phyloP scores from a whole-genome alignment of 2,329 filamentous ascomycete species.

The Aspergillus sp. region DNA sequence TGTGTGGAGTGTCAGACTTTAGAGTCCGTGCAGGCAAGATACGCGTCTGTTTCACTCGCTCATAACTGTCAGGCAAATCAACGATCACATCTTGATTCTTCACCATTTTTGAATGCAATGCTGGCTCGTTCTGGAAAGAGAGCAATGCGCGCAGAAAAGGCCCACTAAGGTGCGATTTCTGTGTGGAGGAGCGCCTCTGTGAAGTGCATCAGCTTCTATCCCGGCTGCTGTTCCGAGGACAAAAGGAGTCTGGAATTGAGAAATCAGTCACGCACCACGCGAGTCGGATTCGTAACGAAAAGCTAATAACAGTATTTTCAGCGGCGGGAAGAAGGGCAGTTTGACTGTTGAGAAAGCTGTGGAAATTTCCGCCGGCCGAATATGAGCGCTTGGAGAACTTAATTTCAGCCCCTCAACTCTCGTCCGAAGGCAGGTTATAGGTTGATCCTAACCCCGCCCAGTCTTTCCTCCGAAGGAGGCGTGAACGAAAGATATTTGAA shows the following conservation, averaged over 20 bases:
- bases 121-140: constrained; percentile 9
- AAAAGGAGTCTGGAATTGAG: neutral
- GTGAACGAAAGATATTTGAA: neutral
- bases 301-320: neutral
- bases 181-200: neutral
- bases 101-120: neutral
- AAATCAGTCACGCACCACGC: neutral
- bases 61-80: constrained; percentile 11
- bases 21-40: constrained; percentile 40
- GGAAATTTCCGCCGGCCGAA: neutral
- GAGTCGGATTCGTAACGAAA: neutral
- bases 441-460: neutral
- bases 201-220: constrained; percentile 3
- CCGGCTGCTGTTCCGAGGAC: constrained; percentile 10
- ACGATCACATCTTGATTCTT: neutral
- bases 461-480: neutral
- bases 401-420: neutral
- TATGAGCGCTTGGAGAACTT: neutral
- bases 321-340: neutral
- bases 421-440: neutral
- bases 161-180: neutral
- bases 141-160: neutral
- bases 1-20: constrained; percentile 11
- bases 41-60: constrained; percentile 41
- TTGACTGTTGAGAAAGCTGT: neutral